A percentile compares a stretch with the other conserved stretches of the same genome.
phyloP scores from a whole-genome alignment of 306 rosid species.

The Alnus glutinosa region DNA sequence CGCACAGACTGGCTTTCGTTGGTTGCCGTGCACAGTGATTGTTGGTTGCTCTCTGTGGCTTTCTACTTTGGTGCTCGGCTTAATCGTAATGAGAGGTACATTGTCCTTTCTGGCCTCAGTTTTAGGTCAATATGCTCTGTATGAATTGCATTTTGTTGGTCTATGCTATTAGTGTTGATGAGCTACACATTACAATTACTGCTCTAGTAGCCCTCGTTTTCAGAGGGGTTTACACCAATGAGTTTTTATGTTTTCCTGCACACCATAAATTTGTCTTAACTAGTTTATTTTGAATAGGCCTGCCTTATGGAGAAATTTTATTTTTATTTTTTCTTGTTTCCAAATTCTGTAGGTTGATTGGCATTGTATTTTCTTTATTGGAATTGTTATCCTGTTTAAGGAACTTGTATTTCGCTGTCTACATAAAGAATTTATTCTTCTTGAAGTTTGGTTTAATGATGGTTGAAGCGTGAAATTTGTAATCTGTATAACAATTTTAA shows the following conservation, averaged over 20 bases:
- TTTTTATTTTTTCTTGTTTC: too few relatives aligned
- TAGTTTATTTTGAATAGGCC: not conserved
- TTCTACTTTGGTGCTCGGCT: constrained; percentile 63
- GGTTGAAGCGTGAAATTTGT: not conserved
- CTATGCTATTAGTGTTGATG: not conserved
- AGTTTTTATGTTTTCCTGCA: too few relatives aligned
- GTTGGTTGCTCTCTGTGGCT: constrained; percentile 64
- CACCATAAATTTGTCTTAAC: too few relatives aligned
- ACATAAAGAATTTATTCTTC: too few relatives aligned
- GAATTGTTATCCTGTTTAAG: too few relatives aligned
- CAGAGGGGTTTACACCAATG: too few relatives aligned
- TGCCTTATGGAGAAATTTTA: not conserved
- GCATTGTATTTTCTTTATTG: too few relatives aligned
- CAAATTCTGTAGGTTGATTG: too few relatives aligned
- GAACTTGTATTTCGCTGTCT: too few relatives aligned
- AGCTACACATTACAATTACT: not conserved
- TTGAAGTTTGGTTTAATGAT: not conserved
- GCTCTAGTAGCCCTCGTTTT: not conserved
- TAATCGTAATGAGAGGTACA: constrained; percentile 62
- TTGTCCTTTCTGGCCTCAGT: not conserved
- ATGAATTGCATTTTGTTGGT: not conserved
- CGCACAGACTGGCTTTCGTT: constrained; percentile 61
- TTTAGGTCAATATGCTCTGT: not conserved
- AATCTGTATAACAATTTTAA: not conserved
- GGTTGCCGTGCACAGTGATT: constrained; percentile 64